A percentile compares a stretch with the other conserved stretches of the same genome.
phyloP scores from a whole-genome alignment of 2,329 filamentous ascomycete genomes.

The Aspergillaceae sp. region DNA sequence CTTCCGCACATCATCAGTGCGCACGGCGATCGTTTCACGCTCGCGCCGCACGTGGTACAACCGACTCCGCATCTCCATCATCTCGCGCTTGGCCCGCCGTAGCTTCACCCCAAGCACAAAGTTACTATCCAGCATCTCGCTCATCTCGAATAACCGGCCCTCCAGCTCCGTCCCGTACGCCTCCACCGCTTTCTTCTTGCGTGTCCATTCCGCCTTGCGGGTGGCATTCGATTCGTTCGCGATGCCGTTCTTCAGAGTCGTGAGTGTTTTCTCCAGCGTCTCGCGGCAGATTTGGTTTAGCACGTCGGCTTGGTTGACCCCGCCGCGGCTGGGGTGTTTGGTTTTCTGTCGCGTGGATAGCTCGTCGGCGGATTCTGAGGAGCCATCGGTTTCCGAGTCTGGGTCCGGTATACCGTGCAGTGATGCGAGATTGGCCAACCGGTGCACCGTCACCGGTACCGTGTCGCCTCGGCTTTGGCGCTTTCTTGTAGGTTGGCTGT shows the following conservation, averaged over 20 bases:
- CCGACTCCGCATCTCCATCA: constrained; percentile 38
- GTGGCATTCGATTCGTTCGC: constrained; percentile 28
- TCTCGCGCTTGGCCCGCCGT: constrained; percentile 38
- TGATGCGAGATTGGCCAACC: constrained; percentile 27
- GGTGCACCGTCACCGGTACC: constrained; percentile 35
- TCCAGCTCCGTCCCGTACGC: constrained; percentile 42
- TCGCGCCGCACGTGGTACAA: constrained; percentile 41
- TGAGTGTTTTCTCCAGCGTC: constrained; percentile 39
- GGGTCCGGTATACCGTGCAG: constrained; percentile 14
- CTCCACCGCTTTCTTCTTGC: constrained; percentile 41
- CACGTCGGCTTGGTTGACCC: constrained; percentile 45
- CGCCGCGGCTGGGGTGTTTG: constrained; percentile 34
- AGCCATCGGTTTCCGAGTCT: constrained; percentile 14
- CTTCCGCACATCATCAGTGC: constrained; percentile 41
- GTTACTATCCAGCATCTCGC: constrained; percentile 45
- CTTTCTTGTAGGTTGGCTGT: constrained; percentile 12
- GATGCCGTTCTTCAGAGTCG: constrained; percentile 34
- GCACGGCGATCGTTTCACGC: constrained; percentile 42
- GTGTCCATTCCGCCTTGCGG: constrained; percentile 32
- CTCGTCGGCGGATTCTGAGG: constrained; percentile 24
- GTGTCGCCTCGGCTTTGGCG: constrained; percentile 27
- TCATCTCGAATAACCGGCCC: constrained; percentile 43
- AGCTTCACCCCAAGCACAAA: constrained; percentile 39
- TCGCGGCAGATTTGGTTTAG: constrained; percentile 44
- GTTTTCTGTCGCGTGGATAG: constrained; percentile 22